Conservation (phyloP, 306 rosid genomes). For the Prosopis cineraria region DNA sequence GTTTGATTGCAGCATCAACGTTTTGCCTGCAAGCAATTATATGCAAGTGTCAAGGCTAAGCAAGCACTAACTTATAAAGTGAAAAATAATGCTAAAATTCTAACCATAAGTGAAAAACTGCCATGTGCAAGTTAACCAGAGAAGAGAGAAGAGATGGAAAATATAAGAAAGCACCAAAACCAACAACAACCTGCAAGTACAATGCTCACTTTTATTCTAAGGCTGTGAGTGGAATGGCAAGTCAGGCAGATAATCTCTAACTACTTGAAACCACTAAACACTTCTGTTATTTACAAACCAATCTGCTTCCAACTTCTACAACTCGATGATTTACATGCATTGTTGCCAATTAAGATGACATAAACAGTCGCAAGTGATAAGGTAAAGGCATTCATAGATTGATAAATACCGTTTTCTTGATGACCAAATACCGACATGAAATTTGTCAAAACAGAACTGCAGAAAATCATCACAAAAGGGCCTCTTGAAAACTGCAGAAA, state of each 20-base stretch:
- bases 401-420: constrained; percentile 77
- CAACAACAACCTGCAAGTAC: neutral
- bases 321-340: neutral
- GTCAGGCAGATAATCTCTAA: neutral
- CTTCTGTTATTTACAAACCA: neutral
- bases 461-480: constrained; percentile 84
- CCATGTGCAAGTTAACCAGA: neutral
- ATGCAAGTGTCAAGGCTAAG: constrained; percentile 19
- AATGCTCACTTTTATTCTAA: neutral
- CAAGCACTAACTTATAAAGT: constrained; percentile 14
- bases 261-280: neutral
- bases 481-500: constrained; percentile 82
- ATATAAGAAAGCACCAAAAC: neutral
- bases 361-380: constrained; percentile 21
- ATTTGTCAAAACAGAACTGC: constrained; percentile 77
- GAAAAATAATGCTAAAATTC: constrained; percentile 15
- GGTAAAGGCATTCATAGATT: constrained; percentile 33
- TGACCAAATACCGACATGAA: constrained; percentile 92
- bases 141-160: neutral
- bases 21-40: constrained; percentile 56
- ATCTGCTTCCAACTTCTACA: neutral
- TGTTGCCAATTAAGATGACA: constrained; percentile 16
- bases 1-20: constrained; percentile 47
- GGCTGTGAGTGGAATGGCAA: neutral
- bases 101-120: constrained; percentile 2